These are phyloP conservation scores for Larix kaempferi DNA, from an alignment of 75 land plant genomes.

Conservation along the genomic window DNA sequence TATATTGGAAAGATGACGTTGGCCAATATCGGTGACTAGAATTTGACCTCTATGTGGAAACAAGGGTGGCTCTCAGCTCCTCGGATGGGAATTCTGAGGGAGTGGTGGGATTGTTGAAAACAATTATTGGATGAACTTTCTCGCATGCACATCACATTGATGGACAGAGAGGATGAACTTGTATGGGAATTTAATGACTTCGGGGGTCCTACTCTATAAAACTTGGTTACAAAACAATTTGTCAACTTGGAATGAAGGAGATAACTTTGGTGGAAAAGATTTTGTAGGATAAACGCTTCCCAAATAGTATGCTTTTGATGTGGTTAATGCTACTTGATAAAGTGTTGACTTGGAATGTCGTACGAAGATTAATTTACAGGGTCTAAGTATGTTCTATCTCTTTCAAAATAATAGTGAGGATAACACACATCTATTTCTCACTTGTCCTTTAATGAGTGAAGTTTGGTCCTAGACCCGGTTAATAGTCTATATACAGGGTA, in stretches of 20 bases:
- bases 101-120: background rate
- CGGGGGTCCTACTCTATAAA: background rate
- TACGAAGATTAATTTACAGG: background rate
- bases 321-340: background rate
- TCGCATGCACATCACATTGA: background rate
- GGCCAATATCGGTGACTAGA: background rate
- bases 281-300: background rate
- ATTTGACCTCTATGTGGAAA: background rate
- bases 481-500: background rate
- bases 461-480: background rate
- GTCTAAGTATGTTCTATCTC: background rate
- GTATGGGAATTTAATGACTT: background rate
- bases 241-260: background rate
- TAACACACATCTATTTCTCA: background rate
- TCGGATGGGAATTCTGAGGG: no score
- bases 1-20: background rate
- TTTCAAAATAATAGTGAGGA: background rate
- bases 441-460: background rate
- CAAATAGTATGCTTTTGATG: background rate
- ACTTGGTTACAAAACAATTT: background rate
- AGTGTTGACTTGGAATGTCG: background rate
- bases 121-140: background rate
- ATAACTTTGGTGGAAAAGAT: background rate
- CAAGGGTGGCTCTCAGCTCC: background rate
- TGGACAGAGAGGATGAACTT: background rate